Evolutionary conservation across 208 protist genomes (phyloP), one percentile per base, ranked within the genome.

Genomic region (Trypanosoma boissoni): DNA sequence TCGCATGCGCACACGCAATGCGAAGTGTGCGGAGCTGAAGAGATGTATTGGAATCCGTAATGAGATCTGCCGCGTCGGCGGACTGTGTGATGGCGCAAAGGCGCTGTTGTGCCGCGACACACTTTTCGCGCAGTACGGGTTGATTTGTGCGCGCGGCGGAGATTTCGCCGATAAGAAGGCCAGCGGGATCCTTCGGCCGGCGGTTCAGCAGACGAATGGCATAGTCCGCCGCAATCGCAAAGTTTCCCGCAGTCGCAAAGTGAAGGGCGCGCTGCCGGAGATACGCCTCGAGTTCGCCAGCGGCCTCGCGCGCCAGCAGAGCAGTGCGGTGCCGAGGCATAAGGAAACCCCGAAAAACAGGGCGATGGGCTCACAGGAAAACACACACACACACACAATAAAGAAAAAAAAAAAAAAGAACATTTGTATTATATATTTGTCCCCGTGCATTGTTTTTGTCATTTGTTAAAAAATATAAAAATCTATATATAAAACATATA

Each of bases 201-300:
- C 73, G 70, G 45, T 92, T 94, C 3, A 94, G 52, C 0, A 89
- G 46, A 7, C 83, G 88, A 55, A 94, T 90, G 27, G 73, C 66
- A 65, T 92, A 94, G 62, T 94, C 88, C 2, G 84, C 74, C 0
- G 88, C 70, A n/a, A 94, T 68, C 7, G 84, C 84, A 52, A 80
- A 90, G 68, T 92, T 90, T 1, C 59, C 55, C 20, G 42, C 54
- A 1, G 64, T 27, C 0, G 75, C 34, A 75, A 82, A 91, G 53
- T 92, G 76, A 77, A 74, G 88, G 28, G 83, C 81, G 9, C 84
- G 78, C 31, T 74, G 63, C 0, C 67, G 76, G 9, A 94, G 68
- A 43, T 86, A 92, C 18, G 57, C n/a, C 23, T 88, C 72, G 5
- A 90, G 57, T 59, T 91, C 77, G 3, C 57, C 23, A 0, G 53